Base-by-base conservation (phyloP, 2,329 filamentous ascomycete species). In the Zalaria obscura region DNA sequence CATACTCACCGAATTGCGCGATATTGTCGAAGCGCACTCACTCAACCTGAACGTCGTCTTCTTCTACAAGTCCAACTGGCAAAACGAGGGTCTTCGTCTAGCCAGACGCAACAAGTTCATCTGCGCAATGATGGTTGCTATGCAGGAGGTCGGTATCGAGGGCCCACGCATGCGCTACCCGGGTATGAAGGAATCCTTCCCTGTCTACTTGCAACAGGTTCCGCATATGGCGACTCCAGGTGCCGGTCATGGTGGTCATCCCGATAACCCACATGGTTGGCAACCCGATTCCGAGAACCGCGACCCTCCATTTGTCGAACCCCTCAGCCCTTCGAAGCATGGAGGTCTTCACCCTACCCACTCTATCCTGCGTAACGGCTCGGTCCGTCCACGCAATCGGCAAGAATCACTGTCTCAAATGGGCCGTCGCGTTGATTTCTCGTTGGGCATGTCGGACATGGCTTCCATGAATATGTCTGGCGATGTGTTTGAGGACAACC, bases 31-130 rank as follows among this genome's bases (percentile, higher is more conserved):
- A 52, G 84, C 87, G 31, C 85, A 89, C 57, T 83, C 81, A 4
- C 80, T 93, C 55, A 87, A 79, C 3, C 73, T 95, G 55, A 95
- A 94, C 61, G 78, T 96, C 43, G 80, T 95, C 54, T 94, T 94
- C 68, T 95, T 95, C 69, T 93, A 95, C 73, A 95, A 95, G 62
- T 86, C 82, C 45, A 95, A 89, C 60, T 95, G 83, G 75, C 89
- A 96, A 58, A 95, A 95, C 57, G 89, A 96, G 58, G 70, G 93
- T 36, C 70, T 95, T 25, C 87, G 89, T 64, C 73, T 96, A 2
- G 84, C 83, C 51, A 77, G 89, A 11, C 83, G 91, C 53, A 95
- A 95, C 70, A 91, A 88, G 57, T 94, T 96, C 61, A 87, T 93
- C 49, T 87, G 83, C 48, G 86, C 91, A 47, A 68, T 96, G 54